These are phyloP conservation scores for Cyclostephanos invisitatus DNA, from an alignment of 108 stramenopile species.

Conservation along the genomic window DNA sequence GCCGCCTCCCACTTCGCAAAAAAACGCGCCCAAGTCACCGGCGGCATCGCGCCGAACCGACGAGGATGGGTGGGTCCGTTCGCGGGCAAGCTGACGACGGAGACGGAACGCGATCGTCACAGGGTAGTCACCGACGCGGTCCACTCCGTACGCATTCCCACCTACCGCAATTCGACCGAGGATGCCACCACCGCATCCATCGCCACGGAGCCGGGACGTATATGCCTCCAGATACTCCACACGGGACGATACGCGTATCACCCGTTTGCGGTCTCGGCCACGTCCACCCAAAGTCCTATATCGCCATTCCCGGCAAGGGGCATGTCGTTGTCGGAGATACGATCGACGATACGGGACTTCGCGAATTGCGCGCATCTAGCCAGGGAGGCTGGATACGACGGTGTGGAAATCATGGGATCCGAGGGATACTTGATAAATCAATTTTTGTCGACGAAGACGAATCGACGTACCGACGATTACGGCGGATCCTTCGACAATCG, in stretches of 20 bases:
- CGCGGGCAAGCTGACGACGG: constrained; percentile 87
- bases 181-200: constrained; percentile 16
- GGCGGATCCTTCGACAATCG: constrained; percentile 93
- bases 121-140: constrained; percentile 89
- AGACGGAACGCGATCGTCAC: constrained; percentile 84
- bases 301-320: constrained; percentile 78
- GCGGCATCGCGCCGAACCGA: constrained; percentile 93
- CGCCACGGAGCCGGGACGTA: constrained; percentile 54
- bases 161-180: constrained; percentile 24
- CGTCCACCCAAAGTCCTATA: constrained; percentile 89
- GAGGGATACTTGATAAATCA: constrained; percentile 98
- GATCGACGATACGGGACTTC: constrained; percentile 89
- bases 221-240: constrained; percentile 93
- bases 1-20: no score
- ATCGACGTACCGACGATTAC: constrained; percentile 91
- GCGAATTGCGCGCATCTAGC: constrained; percentile 85
- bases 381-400: constrained; percentile 94
- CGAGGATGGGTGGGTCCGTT: constrained; percentile 92
- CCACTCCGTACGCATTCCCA: constrained; percentile 76
- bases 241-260: constrained; percentile 96
- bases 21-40: constrained; percentile 67
- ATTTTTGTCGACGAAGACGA: constrained; percentile 89
- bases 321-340: constrained; percentile 68
- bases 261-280: constrained; percentile 91
- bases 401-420: constrained; percentile 97